phyloP scores from a whole-genome alignment of 2,329 filamentous ascomycete species.

The Ophiostoma piceae region DNA sequence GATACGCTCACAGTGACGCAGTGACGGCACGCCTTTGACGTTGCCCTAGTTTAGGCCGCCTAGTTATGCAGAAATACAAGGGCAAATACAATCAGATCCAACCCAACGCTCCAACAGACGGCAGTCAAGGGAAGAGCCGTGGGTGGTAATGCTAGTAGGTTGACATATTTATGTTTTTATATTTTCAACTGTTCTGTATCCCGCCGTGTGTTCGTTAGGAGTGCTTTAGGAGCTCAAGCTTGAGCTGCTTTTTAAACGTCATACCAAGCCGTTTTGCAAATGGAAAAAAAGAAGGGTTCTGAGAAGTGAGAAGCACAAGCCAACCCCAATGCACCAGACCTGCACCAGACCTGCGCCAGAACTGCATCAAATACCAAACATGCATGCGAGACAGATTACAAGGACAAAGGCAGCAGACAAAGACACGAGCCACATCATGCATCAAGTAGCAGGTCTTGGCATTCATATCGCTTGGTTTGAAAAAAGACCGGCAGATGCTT shows the following conservation, averaged over 20 bases:
- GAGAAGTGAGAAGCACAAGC: neutral
- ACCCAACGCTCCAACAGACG: constrained; percentile 5
- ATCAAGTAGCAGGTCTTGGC: constrained; percentile 4
- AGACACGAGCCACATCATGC: constrained; percentile 3
- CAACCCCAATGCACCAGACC: neutral
- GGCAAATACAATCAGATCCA: neutral
- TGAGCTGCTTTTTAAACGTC: neutral
- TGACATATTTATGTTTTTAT: neutral
- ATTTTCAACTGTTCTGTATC: neutral
- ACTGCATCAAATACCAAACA: neutral
- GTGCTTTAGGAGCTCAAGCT: neutral
- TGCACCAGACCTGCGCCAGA: neutral
- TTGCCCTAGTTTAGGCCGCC: neutral
- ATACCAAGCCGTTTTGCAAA: neutral
- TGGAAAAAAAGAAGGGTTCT: neutral
- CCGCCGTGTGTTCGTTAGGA: neutral
- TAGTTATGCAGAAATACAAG: neutral
- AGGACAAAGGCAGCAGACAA: constrained; percentile 3
- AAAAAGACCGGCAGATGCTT: neutral
- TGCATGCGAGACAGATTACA: neutral
- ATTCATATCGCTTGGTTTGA: neutral
- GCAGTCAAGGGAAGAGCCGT: constrained; percentile 5
- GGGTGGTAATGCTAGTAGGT: neutral
- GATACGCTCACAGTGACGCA: neutral
- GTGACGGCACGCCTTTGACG: neutral